Evolutionary conservation across 306 rosid genomes (phyloP), one percentile per base, ranked within the genome.

Genomic region (Parietaria judaica): DNA sequence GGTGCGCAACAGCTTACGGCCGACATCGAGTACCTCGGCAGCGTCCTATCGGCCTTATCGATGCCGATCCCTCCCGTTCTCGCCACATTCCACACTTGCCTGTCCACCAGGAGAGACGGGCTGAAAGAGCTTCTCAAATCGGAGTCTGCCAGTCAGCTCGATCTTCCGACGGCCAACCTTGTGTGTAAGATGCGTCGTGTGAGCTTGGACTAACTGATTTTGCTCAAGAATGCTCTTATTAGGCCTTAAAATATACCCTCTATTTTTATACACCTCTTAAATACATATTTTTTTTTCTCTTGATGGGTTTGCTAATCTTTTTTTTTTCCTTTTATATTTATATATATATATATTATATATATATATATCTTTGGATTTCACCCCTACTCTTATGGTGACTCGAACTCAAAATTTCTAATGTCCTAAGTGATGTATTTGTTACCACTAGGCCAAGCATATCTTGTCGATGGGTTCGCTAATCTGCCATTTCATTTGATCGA

Each of bases 1-100:
- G 99, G 95, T 52, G 90, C 97, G 0, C 91, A 84, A 64, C 99
- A 94, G 78, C 78, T 94, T 35, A 77, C 99, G 3, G 99, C 84
- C 39, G 99, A 94, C 61, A 80, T 94, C 8, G 97, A 94, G 70
- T 94, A 86, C 83, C 90, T 88, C 9, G 89, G 94, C 44, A 94
- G 89, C 9, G 99, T 94, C 69, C 94, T 94, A 14, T 84, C 95
- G 1, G 99, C 99, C 31, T 65, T 94, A 13, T 89, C 99, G 54
- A 89, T 88, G 99, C 87, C 92, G 56, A 84, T 82, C 49, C 95
- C 99, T 3, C 79, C 73, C 1, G 89, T 83, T 36, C 87, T 94
- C 3, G 78, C 84, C 45, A 84, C 99, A 58, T 88, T 88, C 70
- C 95, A 82, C 23, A 76, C 79, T 65, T 94, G 94, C 66, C 82